A percentile compares a stretch with the other conserved stretches of the same genome.
phyloP scores from a whole-genome alignment of 2,329 filamentous ascomycete genomes.

The Apiospora aurea region DNA sequence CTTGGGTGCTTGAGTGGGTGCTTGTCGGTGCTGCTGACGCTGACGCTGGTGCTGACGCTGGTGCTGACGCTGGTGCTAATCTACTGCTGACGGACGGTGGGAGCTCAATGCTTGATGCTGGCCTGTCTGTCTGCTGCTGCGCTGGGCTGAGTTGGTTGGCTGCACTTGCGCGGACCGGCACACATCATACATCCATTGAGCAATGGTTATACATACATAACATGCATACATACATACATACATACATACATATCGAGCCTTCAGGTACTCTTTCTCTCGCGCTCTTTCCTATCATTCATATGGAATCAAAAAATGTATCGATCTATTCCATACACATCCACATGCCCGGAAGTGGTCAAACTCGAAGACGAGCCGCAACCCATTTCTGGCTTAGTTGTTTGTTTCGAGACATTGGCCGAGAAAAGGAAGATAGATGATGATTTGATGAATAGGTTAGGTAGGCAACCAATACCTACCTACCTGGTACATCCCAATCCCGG shows the following conservation, averaged over 20 bases:
- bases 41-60: not conserved
- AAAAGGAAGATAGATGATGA: not conserved
- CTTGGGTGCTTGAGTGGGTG: not conserved
- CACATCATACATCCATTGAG: not conserved
- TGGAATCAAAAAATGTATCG: no score
- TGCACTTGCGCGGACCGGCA: not conserved
- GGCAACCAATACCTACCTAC: not conserved
- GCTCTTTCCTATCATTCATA: no score
- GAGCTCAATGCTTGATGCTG: slow-evolving; percentile 13
- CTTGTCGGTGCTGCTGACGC: not conserved
- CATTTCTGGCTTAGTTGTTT: slow-evolving; percentile 9
- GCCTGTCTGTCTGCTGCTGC: not conserved
- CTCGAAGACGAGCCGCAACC: not conserved
- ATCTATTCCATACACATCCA: no score
- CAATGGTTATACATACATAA: no score
- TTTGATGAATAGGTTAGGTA: not conserved
- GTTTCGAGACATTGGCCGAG: slow-evolving; percentile 1
- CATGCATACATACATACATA: no score
- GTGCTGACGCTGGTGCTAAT: not conserved
- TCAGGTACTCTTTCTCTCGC: no score
- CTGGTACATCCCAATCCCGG: not conserved
- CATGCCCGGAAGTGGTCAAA: not conserved
- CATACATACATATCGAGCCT: no score
- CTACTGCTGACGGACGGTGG: no score
- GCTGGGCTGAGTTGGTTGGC: slow-evolving; percentile 12